Evolutionary conservation across 352 stramenopile genomes (phyloP).

Genomic region (Pythium coloratum): DNA sequence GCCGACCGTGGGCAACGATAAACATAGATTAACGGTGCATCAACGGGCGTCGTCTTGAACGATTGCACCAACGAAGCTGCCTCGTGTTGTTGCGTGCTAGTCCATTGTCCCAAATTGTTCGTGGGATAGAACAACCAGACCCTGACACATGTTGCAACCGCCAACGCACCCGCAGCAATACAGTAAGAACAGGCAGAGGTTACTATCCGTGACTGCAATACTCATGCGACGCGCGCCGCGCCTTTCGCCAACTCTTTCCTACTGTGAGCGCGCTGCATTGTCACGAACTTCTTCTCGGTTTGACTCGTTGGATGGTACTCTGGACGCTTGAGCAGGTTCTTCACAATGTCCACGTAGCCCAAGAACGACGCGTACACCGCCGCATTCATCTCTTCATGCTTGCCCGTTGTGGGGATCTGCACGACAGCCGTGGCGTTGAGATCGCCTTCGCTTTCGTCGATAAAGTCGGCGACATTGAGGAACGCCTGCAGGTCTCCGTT

Average conservation of each 20-base stretch:
- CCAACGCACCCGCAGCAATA: too few relatives aligned
- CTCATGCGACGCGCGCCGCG: too few relatives aligned
- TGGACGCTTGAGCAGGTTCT: background rate
- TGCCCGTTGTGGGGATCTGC: background rate
- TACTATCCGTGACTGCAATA: too few relatives aligned
- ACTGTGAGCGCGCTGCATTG: background rate
- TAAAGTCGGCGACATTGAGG: constrained; percentile 2
- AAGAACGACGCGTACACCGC: background rate
- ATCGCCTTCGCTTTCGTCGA: background rate
- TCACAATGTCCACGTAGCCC: background rate
- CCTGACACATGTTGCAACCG: too few relatives aligned
- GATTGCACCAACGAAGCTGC: too few relatives aligned
- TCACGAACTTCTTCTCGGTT: background rate
- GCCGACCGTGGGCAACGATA: too few relatives aligned
- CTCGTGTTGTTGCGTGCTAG: too few relatives aligned
- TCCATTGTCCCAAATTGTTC: too few relatives aligned
- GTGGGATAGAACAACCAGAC: too few relatives aligned
- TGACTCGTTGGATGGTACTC: background rate
- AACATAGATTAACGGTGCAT: too few relatives aligned
- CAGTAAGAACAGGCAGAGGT: too few relatives aligned
- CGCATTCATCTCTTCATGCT: background rate
- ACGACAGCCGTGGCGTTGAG: background rate
- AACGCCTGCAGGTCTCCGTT: constrained; percentile 2
- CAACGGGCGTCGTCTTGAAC: too few relatives aligned
- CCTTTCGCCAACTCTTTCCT: background rate